Evolutionary conservation across 495 filamentous ascomycete genomes (phyloP).

Genomic region (Talaromyces trachyspermus): DNA sequence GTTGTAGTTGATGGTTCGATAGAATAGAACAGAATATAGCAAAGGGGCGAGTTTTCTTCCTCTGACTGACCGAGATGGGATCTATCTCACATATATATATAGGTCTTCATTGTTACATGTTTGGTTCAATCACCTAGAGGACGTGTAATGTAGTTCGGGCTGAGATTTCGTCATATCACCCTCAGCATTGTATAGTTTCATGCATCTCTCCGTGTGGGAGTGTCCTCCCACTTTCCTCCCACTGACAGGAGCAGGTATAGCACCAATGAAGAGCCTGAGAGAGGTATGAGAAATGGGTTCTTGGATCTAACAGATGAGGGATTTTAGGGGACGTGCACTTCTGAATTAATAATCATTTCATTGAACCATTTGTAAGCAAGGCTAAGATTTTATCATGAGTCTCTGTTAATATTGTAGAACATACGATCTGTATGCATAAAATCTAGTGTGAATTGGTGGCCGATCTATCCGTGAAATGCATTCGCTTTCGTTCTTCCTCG

Average conservation of each 20-base stretch:
- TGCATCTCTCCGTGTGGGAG: neutral
- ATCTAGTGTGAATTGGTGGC: no score
- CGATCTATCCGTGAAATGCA: no score
- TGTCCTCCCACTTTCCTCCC: neutral
- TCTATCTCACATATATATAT: neutral
- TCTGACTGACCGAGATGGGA: neutral
- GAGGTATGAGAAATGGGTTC: neutral
- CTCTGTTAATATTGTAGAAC: no score
- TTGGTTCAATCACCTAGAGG: neutral
- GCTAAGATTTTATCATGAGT: no score
- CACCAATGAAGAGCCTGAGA: neutral
- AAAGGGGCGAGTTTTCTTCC: no score
- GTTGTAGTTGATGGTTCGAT: neutral
- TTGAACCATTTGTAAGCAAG: neutral
- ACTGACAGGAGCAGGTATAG: no score
- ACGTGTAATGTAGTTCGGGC: neutral
- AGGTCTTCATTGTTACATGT: neutral
- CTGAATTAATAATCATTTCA: neutral
- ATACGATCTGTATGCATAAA: no score
- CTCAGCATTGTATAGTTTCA: neutral
- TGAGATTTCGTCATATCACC: no score
- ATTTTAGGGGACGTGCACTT: neutral
- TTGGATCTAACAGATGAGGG: neutral
- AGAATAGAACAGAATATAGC: no score
- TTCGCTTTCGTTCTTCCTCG: no score